These are phyloP conservation scores for Mallotus repandus DNA, from an alignment of 441 rosid genomes.

Conservation along the genomic window DNA sequence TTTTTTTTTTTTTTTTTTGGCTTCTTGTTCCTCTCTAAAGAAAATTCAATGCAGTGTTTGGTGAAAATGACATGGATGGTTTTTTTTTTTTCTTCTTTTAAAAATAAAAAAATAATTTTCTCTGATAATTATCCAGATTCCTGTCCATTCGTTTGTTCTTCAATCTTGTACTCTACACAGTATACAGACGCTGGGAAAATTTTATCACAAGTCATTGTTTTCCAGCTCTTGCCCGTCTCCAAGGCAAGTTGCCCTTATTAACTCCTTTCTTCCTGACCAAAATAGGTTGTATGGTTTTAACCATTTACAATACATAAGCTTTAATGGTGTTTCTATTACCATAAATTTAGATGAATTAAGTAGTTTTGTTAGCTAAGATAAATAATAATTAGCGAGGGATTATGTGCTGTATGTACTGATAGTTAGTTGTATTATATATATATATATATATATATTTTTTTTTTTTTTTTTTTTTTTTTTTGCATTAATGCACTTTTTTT, in stretches of 20 bases:
- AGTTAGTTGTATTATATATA: too few relatives aligned
- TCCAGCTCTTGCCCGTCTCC: not conserved
- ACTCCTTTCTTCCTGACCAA: not conserved
- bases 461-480: too few relatives aligned
- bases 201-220: not conserved
- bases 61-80: constrained; percentile 27
- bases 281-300: not conserved
- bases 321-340: too few relatives aligned
- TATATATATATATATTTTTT: too few relatives aligned
- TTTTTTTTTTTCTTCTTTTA: constrained; percentile 12
- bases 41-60: constrained; percentile 27
- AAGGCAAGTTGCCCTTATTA: not conserved
- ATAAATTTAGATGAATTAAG: not conserved
- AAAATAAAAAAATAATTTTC: too few relatives aligned
- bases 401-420: not conserved
- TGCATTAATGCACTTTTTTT: not conserved
- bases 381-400: not conserved
- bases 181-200: not conserved
- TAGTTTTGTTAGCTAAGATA: not conserved
- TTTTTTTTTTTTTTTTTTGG: not conserved
- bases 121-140: constrained; percentile 19
- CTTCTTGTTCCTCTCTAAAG: not conserved
- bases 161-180: not conserved
- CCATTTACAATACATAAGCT: not conserved
- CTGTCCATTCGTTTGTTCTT: constrained; percentile 25